Base-by-base conservation (phyloP, 495 filamentous ascomycete genomes). In the Niebla homalea region DNA sequence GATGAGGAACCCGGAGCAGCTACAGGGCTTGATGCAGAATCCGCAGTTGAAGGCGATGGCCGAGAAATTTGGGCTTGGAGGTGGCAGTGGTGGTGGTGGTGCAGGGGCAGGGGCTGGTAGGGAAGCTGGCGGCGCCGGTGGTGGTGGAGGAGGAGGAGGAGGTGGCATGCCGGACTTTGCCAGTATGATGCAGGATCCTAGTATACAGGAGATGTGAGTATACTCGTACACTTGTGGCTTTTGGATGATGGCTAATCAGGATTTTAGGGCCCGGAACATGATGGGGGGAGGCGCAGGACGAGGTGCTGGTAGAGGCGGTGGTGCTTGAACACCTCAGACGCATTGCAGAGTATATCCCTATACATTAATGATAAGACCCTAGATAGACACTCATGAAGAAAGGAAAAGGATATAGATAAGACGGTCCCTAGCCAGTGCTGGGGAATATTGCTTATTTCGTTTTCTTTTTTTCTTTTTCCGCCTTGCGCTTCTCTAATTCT, bases 1-100 rank as follows among this genome's bases (percentile, higher is more conserved):
- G 38, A 96, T 96, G 90, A 84, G 78, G 64, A 96, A 98, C 67
- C 92, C 92, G 12, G 82, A 93, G 5, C 78, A 84, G 75, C 78
- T 98, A 73, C 75, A 74, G 62, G 87, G 86, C 59, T 63, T 97
- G 48, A 94, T 97, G 89, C 88, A 73, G 71, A 94, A 97, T 69
- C 90, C 90, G n/a, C 74, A 78, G 46, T 63, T 97, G 53, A 72
- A 84, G 40, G 75, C 90, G 61, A 87, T 95, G 87, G 81, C 84
- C 48, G 73, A 81, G 52, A 68, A 71, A 44, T 81, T 88, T 60
- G 72, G 74, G 20, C 67, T 68, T 8, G 72, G 70, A 39, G 70
- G 52, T 1, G 67, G 60, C 22, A 76, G 68, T 11, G 73, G 70
- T 39, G 42, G 35, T 14, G 73, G 23, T 22, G 53, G 43, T 11